Conservation (phyloP, 148 eudicot species). For the Gaultheria prostrata region DNA sequence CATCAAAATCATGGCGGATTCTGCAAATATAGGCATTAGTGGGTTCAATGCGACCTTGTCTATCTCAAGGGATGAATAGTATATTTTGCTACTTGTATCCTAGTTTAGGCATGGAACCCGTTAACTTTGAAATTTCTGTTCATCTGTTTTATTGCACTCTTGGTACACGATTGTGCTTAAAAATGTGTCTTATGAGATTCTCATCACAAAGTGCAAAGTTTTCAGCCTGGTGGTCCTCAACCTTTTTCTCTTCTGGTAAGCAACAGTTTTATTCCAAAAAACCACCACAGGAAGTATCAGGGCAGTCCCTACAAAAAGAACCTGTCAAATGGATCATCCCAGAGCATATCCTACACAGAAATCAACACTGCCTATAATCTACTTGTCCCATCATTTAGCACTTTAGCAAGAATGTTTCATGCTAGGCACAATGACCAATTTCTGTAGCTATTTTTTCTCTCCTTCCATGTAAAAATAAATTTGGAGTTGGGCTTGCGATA, state of each 20-base stretch:
- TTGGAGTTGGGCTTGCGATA: not conserved
- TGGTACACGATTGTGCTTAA: not conserved
- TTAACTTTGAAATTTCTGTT: not conserved
- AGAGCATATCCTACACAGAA: not conserved
- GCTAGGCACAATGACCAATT: too few species aligned
- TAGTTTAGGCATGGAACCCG: conserved; percentile 16
- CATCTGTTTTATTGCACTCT: not conserved
- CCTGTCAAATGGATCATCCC: not conserved
- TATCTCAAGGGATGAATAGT: conserved; percentile 43
- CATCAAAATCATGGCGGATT: conserved; percentile 42
- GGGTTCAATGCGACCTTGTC: conserved; percentile 13
- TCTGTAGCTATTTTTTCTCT: too few species aligned
- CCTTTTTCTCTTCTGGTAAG: not conserved
- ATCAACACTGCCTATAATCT: not conserved
- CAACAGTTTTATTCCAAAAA: not conserved
- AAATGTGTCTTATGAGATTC: not conserved
- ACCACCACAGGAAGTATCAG: not conserved
- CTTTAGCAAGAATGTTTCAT: too few species aligned
- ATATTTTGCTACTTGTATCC: conserved; percentile 51
- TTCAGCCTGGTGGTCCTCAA: not conserved
- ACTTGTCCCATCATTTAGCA: not conserved
- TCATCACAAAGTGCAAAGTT: not conserved
- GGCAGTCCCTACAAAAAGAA: not conserved
- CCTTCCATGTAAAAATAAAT: too few species aligned
- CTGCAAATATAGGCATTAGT: too few species aligned